phyloP scores from a whole-genome alignment of 176 grass and related monocot genomes.

The Triticum dicoccoides region DNA sequence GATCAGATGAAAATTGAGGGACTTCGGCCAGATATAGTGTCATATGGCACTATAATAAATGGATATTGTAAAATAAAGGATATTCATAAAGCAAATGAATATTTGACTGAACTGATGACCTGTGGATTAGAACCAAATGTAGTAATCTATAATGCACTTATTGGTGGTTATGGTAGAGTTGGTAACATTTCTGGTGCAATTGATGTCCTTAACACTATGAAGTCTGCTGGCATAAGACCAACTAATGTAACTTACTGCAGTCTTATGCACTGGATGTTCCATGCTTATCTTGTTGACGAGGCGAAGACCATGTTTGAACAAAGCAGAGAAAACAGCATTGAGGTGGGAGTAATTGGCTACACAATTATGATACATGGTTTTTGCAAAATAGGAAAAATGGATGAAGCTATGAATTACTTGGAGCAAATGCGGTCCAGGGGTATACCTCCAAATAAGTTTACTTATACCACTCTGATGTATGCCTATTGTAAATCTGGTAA shows the following conservation, averaged over 20 bases:
- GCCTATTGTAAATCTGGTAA: conserved; percentile 73
- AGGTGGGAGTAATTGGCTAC: conserved; percentile 66
- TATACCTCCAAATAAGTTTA: conserved; percentile 77
- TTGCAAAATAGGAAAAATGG: conserved; percentile 76
- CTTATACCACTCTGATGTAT: conserved; percentile 80
- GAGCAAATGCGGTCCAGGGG: conserved; percentile 62
- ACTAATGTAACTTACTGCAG: conserved; percentile 61
- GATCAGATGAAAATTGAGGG: conserved; percentile 64
- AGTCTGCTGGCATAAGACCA: conserved; percentile 54
- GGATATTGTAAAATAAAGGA: conserved; percentile 83
- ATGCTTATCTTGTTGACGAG: conserved; percentile 66
- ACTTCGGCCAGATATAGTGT: conserved; percentile 69
- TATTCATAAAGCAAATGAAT: conserved; percentile 65
- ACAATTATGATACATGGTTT: conserved; percentile 76
- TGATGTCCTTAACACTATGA: conserved; percentile 71
- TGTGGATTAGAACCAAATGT: conserved; percentile 71
- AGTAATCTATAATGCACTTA: conserved; percentile 80
- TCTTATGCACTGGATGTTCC: conserved; percentile 83
- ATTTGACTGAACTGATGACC: conserved; percentile 50
- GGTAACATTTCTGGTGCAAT: conserved; percentile 69
- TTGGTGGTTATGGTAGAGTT: conserved; percentile 73
- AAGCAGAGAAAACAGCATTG: conserved; percentile 45
- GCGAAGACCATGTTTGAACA: conserved; percentile 58
- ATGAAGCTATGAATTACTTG: conserved; percentile 63
- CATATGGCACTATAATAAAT: conserved; percentile 74